Evolutionary conservation across 106 monocot species (phyloP).

Genomic region (Apostasia shenzhenica): DNA sequence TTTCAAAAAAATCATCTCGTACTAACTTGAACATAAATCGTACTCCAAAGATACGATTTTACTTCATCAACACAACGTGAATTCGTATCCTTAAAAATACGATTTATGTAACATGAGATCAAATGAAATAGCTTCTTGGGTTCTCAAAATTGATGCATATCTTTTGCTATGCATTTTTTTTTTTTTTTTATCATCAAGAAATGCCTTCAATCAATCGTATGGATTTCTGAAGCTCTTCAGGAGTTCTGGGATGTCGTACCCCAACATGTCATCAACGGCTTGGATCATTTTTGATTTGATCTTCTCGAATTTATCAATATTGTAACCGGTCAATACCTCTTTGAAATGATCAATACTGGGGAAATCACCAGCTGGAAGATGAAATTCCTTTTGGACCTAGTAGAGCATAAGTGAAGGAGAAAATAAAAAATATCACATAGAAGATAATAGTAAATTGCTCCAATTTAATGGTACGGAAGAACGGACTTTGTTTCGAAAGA

Average conservation of each 20-base stretch:
- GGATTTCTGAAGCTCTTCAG: slow-evolving; percentile 83
- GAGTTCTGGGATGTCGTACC: slow-evolving; percentile 71
- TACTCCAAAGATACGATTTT: too few species aligned
- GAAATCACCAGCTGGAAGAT: slow-evolving; percentile 77
- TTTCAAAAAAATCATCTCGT: too few species aligned
- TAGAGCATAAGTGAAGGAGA: not conserved
- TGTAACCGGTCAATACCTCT: slow-evolving; percentile 63
- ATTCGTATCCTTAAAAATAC: too few species aligned
- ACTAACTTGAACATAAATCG: too few species aligned
- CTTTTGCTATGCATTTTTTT: too few species aligned
- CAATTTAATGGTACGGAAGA: too few species aligned
- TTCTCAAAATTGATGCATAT: too few species aligned
- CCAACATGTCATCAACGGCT: slow-evolving; percentile 79
- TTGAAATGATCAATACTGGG: slow-evolving; percentile 70
- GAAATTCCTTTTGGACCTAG: slow-evolving; percentile 77
- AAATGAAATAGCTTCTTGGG: too few species aligned
- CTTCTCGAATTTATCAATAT: slow-evolving; percentile 82
- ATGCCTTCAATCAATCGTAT: slow-evolving; percentile 34
- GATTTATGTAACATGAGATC: too few species aligned
- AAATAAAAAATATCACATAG: not conserved
- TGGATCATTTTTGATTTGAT: slow-evolving; percentile 81
- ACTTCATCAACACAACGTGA: too few species aligned
- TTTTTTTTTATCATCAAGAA: too few species aligned
- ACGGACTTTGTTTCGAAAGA: too few species aligned
- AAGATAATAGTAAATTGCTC: not conserved